Percentiles rank a stretch among this genome's conserved stretches.
Evolutionary conservation across 2,329 filamentous ascomycete genomes (phyloP).

Genomic region (Colletotrichum simmondsii): DNA sequence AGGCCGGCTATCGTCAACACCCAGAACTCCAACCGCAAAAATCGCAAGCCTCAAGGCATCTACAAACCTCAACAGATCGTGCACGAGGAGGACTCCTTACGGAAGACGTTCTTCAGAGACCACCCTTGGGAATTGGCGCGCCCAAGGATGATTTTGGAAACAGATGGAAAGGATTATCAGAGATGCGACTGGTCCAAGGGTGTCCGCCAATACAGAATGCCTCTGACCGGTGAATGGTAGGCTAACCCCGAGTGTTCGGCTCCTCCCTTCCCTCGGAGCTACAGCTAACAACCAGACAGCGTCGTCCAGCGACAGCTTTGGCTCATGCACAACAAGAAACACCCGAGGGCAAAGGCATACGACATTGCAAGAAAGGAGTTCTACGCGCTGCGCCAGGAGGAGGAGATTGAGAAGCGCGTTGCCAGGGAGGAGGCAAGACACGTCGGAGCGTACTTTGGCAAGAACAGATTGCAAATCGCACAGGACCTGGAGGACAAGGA

Average conservation of each 20-base stretch:
- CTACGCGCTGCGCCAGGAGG: slow-evolving; percentile 82
- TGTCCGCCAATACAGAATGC: slow-evolving; percentile 78
- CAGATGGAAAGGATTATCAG: slow-evolving; percentile 83
- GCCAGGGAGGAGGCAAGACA: slow-evolving; percentile 88
- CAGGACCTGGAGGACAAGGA: slow-evolving; percentile 84
- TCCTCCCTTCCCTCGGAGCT: slow-evolving; percentile 12
- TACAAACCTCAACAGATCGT: slow-evolving; percentile 82
- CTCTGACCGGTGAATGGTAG: slow-evolving; percentile 86
- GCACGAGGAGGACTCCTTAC: slow-evolving; percentile 86
- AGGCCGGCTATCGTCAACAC: slow-evolving; percentile 64
- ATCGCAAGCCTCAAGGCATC: slow-evolving; percentile 76
- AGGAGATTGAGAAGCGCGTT: slow-evolving; percentile 85
- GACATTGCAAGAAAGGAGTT: slow-evolving; percentile 90
- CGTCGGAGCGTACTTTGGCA: slow-evolving; percentile 90
- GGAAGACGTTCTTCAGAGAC: slow-evolving; percentile 86
- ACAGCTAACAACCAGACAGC: slow-evolving; percentile 57
- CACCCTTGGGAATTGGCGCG: slow-evolving; percentile 97
- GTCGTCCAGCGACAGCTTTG: slow-evolving; percentile 93
- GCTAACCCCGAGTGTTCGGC: slow-evolving; percentile 31
- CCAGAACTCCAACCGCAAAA: slow-evolving; percentile 53
- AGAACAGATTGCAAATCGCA: slow-evolving; percentile 77
- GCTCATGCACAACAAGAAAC: slow-evolving; percentile 77
- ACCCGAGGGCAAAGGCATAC: slow-evolving; percentile 76
- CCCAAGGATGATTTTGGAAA: slow-evolving; percentile 85
- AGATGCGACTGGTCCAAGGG: slow-evolving; percentile 82